A percentile compares a stretch with the other conserved stretches of the same genome.
Evolutionary conservation across 495 filamentous ascomycete species (phyloP).

Genomic region (Hypoxylon crocopeplum): DNA sequence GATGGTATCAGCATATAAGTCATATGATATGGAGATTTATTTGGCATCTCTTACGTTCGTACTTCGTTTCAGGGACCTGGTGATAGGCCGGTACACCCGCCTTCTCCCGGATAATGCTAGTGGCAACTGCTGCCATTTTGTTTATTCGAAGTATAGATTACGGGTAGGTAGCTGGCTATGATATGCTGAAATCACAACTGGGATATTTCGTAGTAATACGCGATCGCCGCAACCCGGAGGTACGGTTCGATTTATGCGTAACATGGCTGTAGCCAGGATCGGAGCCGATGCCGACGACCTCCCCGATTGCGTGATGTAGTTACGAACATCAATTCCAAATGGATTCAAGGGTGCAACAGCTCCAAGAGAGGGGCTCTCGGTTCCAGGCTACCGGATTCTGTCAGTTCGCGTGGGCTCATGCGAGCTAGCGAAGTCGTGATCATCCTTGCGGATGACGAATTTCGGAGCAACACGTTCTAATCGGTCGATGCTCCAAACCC

Average conservation of each 20-base stretch:
- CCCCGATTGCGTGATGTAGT: conserved; percentile 30
- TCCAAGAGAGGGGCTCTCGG: conserved; percentile 12
- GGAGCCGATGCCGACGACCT: conserved; percentile 28
- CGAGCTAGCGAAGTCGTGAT: conserved; percentile 34
- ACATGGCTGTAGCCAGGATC: conserved; percentile 8
- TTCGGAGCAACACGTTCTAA: conserved; percentile 15
- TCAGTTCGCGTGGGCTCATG: background rate
- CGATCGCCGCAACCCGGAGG: conserved; percentile 9
- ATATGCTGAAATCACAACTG: background rate
- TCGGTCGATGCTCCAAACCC: conserved; percentile 19
- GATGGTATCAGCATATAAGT: conserved; percentile 1
- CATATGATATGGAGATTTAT: background rate
- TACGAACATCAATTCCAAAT: conserved; percentile 25
- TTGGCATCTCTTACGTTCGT: conserved; percentile 40
- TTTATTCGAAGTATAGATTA: conserved; percentile 4
- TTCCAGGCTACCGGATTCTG: conserved; percentile 26
- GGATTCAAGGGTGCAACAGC: conserved; percentile 3
- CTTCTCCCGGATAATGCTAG: conserved; percentile 14
- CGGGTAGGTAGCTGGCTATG: background rate
- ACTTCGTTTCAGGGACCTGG: conserved; percentile 47
- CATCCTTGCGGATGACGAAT: conserved; percentile 38
- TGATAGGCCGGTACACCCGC: conserved; percentile 43
- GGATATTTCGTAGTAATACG: background rate
- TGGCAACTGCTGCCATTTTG: conserved; percentile 38
- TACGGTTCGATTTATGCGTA: conserved; percentile 22